phyloP scores from a whole-genome alignment of 257 asterid genomes.

The Leptodermis oblonga region DNA sequence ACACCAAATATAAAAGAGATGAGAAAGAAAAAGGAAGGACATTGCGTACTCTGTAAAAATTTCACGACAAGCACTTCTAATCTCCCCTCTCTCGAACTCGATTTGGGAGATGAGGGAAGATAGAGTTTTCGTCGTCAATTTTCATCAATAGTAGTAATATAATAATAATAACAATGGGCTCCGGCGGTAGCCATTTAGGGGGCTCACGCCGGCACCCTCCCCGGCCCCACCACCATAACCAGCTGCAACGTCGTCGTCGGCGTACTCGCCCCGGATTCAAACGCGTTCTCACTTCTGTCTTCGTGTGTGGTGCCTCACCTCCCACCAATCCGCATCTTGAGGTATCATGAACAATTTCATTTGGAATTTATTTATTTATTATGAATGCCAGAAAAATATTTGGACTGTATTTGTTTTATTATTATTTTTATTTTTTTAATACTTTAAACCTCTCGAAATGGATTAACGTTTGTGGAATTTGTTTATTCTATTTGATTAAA shows the following conservation, averaged over 20 bases:
- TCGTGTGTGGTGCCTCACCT: conserved; percentile 33
- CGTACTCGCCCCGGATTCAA: conserved; percentile 19
- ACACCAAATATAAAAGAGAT: background rate
- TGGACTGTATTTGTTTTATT: background rate
- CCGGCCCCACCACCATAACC: conserved; percentile 4
- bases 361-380: background rate
- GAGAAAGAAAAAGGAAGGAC: background rate
- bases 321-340: conserved; percentile 20
- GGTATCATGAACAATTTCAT: conserved; percentile 12
- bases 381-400: background rate
- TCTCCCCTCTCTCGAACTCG: conserved; percentile 6
- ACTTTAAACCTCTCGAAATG: background rate
- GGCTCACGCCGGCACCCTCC: conserved; percentile 13
- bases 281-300: conserved; percentile 25
- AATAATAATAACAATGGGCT: conserved; percentile 25
- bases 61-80: background rate
- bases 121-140: background rate
- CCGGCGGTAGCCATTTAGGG: conserved; percentile 27
- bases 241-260: background rate
- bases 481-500: background rate
- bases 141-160: background rate
- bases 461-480: background rate
- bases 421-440: background rate
- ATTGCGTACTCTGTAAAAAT: background rate
- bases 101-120: conserved; percentile 13